Conservation (phyloP, 2,329 filamentous ascomycete species). For the Talaromyces sp. region DNA sequence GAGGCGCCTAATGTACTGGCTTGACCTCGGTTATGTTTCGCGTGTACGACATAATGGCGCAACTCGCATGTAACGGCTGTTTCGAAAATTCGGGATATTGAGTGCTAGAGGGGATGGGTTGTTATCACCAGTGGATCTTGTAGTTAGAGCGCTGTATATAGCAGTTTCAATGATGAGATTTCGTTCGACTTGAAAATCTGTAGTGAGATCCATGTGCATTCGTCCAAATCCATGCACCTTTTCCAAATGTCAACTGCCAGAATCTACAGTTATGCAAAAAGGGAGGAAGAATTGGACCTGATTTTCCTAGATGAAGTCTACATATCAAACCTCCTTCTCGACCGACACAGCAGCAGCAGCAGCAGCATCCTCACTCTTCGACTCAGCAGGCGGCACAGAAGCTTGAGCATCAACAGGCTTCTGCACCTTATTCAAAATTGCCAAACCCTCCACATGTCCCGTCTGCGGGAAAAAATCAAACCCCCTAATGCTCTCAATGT, state of each 20-base stretch:
- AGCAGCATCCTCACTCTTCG: neutral
- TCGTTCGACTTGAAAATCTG: neutral
- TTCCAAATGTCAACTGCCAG: neutral
- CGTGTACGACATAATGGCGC: neutral
- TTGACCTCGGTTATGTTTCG: neutral
- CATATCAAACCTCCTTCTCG: neutral
- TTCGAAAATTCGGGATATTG: conserved; percentile 3
- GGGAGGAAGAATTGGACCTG: neutral
- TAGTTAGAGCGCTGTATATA: conserved; percentile 17
- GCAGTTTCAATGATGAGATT: conserved; percentile 8
- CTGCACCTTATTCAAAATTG: conserved; percentile 50
- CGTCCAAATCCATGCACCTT: neutral
- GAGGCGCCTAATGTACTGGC: conserved; percentile 45
- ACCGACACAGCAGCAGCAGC: neutral
- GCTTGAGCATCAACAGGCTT: neutral
- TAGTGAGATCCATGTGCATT: neutral
- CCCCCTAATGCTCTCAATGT: conserved; percentile 83
- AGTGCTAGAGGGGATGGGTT: conserved; percentile 9
- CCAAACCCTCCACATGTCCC: conserved; percentile 64
- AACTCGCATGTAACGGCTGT: conserved; percentile 3
- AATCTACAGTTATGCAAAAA: neutral
- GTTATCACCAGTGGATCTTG: conserved; percentile 7
- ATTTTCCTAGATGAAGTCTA: neutral
- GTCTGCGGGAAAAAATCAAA: conserved; percentile 98
- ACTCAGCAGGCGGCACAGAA: neutral